Conservation (phyloP, 2,329 filamentous ascomycete genomes). For the Ambrosiella cleistominuta region DNA sequence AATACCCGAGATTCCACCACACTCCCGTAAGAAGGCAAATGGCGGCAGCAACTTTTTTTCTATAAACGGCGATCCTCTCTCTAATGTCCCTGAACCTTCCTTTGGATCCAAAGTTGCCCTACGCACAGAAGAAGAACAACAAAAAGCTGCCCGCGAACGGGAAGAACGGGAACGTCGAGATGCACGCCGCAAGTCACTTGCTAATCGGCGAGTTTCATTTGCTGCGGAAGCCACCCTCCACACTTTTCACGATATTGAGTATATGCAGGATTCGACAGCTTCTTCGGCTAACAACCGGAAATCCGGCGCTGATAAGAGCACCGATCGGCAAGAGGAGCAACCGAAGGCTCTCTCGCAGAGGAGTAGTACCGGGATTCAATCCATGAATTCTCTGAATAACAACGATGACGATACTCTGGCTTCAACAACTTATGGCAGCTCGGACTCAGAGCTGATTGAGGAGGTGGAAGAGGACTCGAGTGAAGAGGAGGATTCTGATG, state of each 20-base stretch:
- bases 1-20: slow-evolving; percentile 43
- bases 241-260: slow-evolving; percentile 89
- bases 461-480: slow-evolving; percentile 34
- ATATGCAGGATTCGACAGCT: slow-evolving; percentile 70
- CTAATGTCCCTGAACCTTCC: slow-evolving; percentile 15
- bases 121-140: slow-evolving; percentile 52
- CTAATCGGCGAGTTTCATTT: slow-evolving; percentile 87
- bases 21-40: slow-evolving; percentile 3
- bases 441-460: slow-evolving; percentile 35
- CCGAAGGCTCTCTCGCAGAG: slow-evolving; percentile 28
- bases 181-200: slow-evolving; percentile 78
- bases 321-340: neutral
- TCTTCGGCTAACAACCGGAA: slow-evolving; percentile 61
- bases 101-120: slow-evolving; percentile 37
- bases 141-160: slow-evolving; percentile 49
- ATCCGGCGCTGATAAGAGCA: slow-evolving; percentile 16
- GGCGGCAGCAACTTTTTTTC: slow-evolving; percentile 6
- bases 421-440: slow-evolving; percentile 58
- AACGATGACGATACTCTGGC: slow-evolving; percentile 50
- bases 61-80: slow-evolving; percentile 9
- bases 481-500: slow-evolving; percentile 38
- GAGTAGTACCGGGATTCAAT: slow-evolving; percentile 35
- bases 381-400: slow-evolving; percentile 46
- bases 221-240: slow-evolving; percentile 93
- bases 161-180: slow-evolving; percentile 64